Percentiles rank a stretch among this genome's conserved stretches.
These are phyloP conservation scores for Pseudocercospora macadamiae DNA, from an alignment of 2,329 filamentous ascomycete genomes.

Conservation along the genomic window DNA sequence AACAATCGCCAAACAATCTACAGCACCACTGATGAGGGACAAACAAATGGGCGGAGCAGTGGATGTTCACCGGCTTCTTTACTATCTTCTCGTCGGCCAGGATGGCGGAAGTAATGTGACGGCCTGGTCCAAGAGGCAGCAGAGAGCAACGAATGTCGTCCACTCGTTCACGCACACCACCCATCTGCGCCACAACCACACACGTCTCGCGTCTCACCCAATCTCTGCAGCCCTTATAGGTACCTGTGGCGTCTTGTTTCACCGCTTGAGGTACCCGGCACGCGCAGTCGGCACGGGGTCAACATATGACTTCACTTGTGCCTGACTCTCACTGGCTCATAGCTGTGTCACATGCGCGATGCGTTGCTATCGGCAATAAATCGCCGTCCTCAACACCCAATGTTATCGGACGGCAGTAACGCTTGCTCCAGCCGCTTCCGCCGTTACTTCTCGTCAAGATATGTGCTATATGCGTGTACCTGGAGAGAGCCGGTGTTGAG, in stretches of 20 bases:
- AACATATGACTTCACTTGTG: too few species aligned
- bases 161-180: constrained; percentile 4
- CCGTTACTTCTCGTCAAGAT: neutral
- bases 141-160: neutral
- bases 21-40: neutral
- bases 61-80: neutral
- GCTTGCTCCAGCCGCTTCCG: too few species aligned
- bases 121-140: neutral
- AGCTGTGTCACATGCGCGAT: too few species aligned
- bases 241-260: neutral
- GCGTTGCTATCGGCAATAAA: too few species aligned
- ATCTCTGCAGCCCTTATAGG: too few species aligned
- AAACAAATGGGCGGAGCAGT: neutral
- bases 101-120: neutral
- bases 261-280: too few species aligned
- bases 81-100: neutral
- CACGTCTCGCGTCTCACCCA: neutral
- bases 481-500: too few species aligned
- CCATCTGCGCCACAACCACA: neutral
- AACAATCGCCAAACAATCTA: neutral
- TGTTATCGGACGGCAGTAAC: too few species aligned
- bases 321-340: too few species aligned
- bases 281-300: too few species aligned
- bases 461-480: neutral
- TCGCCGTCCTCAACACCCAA: too few species aligned